These are phyloP conservation scores for Striga asiatica DNA, from an alignment of 257 asterid species.

Conservation along the genomic window DNA sequence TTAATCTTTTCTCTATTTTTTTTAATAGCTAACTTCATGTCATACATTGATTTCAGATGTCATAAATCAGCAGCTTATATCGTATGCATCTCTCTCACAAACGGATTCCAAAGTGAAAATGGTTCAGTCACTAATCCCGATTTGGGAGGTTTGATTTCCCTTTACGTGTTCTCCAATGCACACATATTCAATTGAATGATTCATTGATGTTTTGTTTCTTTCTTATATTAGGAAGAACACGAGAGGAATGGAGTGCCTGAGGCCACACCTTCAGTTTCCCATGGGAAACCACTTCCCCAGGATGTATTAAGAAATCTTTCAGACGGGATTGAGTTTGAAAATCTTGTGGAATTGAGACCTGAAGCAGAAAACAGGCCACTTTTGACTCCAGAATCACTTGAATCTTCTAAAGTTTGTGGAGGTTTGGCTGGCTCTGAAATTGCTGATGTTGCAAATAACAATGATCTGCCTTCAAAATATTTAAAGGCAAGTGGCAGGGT, in stretches of 20 bases:
- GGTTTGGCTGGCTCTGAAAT: slow-evolving; percentile 24
- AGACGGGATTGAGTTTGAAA: slow-evolving; percentile 41
- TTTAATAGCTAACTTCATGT: slow-evolving; percentile 8
- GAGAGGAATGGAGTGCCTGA: slow-evolving; percentile 57
- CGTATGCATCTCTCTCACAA: slow-evolving; percentile 65
- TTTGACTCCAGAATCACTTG: slow-evolving; percentile 29
- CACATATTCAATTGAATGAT: slow-evolving; percentile 12
- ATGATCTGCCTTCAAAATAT: slow-evolving; percentile 22
- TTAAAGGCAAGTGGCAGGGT: slow-evolving; percentile 24
- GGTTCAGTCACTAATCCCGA: slow-evolving; percentile 92
- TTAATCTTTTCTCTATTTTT: slow-evolving; percentile 1
- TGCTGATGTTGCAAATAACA: slow-evolving; percentile 25
- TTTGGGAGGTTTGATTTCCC: slow-evolving; percentile 77
- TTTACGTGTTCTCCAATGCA: slow-evolving; percentile 2
- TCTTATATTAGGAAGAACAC: slow-evolving; percentile 54
- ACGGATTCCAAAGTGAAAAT: slow-evolving; percentile 50
- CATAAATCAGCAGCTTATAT: slow-evolving; percentile 54
- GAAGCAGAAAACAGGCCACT: slow-evolving; percentile 22
- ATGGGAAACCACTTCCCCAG: slow-evolving; percentile 58
- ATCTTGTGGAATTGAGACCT: slow-evolving; percentile 30
- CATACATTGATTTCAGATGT: slow-evolving; percentile 44
- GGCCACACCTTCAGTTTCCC: slow-evolving; percentile 37
- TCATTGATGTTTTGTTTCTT: slow-evolving; percentile 17
- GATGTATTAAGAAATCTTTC: slow-evolving; percentile 65
- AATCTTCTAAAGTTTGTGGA: slow-evolving; percentile 24